These are phyloP conservation scores for Parsonsia alboflavescens DNA, from an alignment of 257 asterid species.

Conservation along the genomic window DNA sequence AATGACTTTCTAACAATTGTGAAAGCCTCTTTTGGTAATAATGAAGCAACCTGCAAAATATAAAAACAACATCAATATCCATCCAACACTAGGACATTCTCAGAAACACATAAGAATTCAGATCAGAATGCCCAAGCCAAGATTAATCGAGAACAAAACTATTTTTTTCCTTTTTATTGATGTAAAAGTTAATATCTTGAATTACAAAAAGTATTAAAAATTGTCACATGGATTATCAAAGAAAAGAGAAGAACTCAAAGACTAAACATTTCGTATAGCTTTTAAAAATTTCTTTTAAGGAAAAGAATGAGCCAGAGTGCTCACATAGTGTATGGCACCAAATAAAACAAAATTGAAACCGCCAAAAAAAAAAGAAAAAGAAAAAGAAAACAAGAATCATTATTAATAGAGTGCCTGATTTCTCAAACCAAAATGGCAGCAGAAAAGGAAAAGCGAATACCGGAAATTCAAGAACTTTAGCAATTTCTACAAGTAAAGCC, in stretches of 20 bases:
- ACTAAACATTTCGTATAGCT: too few relatives aligned
- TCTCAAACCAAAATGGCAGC: neutral
- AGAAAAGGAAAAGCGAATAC: conserved; percentile 24
- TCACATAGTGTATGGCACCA: neutral
- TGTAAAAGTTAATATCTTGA: neutral
- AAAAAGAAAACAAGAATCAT: neutral
- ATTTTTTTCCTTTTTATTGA: neutral
- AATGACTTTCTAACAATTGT: conserved; percentile 80
- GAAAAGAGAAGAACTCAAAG: neutral
- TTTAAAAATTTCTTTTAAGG: neutral
- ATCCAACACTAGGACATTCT: neutral
- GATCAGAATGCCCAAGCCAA: neutral
- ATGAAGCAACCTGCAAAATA: conserved; percentile 75
- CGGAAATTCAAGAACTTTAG: conserved; percentile 88
- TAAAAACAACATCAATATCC: neutral
- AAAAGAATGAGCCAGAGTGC: neutral
- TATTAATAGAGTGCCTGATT: neutral
- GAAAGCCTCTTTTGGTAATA: conserved; percentile 90
- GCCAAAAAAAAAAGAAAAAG: too few relatives aligned
- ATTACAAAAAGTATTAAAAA: too few relatives aligned
- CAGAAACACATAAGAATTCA: neutral
- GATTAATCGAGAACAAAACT: neutral
- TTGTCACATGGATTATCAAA: too few relatives aligned
- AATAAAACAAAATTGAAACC: neutral
- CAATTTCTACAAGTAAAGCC: conserved; percentile 65